Conservation (phyloP, 257 asterid genomes). For the Thymus quinquecostatus region DNA sequence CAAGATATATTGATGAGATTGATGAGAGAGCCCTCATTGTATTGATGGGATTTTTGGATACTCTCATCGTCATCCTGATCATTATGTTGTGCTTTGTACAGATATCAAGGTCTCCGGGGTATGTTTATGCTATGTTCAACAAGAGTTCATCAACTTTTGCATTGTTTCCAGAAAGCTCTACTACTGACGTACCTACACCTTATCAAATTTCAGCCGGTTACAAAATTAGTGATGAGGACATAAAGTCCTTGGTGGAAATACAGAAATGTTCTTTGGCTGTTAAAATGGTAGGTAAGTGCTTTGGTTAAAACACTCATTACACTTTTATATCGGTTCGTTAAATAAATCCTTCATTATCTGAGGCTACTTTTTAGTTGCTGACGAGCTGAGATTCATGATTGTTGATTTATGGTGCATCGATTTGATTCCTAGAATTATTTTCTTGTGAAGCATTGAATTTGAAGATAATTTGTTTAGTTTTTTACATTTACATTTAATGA, state of each 20-base stretch:
- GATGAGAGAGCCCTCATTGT: too few species aligned
- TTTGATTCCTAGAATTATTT: too few species aligned
- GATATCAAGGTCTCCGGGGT: conserved; percentile 49
- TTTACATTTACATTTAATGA: too few species aligned
- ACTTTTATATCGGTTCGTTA: background rate
- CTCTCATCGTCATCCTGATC: background rate
- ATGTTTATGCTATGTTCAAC: conserved; percentile 60
- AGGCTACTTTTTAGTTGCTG: background rate
- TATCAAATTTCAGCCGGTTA: conserved; percentile 63
- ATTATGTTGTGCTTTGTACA: conserved; percentile 28
- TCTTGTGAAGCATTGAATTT: too few species aligned
- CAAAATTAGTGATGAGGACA: conserved; percentile 59
- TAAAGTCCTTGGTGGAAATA: conserved; percentile 41
- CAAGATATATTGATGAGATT: too few species aligned
- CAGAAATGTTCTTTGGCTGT: conserved; percentile 48
- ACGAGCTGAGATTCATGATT: conserved; percentile 14
- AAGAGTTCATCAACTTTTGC: conserved; percentile 80
- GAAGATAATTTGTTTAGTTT: too few species aligned
- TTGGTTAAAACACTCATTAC: background rate
- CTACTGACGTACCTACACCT: conserved; percentile 44
- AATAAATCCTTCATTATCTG: background rate
- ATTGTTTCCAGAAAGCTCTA: conserved; percentile 56
- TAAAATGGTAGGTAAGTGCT: conserved; percentile 45
- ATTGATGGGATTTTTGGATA: background rate
- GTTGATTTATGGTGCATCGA: background rate